These are phyloP conservation scores for Bipolaris sorokiniana DNA, from an alignment of 2,329 filamentous ascomycete genomes.

Conservation along the genomic window DNA sequence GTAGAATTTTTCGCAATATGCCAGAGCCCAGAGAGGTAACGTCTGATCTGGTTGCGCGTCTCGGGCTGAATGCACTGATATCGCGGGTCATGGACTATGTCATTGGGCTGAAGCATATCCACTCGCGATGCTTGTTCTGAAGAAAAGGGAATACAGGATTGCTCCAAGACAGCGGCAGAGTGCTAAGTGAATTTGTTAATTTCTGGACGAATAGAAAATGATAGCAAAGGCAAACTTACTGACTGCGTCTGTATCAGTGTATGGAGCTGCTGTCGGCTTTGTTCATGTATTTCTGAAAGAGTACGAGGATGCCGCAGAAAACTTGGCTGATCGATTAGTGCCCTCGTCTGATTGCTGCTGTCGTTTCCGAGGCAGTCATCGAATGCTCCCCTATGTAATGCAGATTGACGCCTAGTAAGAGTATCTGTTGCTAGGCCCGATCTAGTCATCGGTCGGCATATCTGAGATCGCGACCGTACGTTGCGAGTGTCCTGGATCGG, in stretches of 20 bases:
- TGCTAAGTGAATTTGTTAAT: background rate
- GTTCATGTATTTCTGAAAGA: background rate
- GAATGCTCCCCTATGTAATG: too few relatives aligned
- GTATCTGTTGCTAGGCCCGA: too few relatives aligned
- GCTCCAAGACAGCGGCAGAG: background rate
- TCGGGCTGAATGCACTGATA: background rate
- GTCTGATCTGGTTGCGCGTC: background rate
- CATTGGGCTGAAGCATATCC: background rate
- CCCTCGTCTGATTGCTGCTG: background rate
- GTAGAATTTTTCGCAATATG: background rate
- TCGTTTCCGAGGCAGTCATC: too few relatives aligned
- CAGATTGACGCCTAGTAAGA: too few relatives aligned
- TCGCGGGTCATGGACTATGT: background rate
- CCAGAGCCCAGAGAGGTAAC: constrained; percentile 1
- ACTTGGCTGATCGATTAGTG: background rate
- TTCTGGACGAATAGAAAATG: background rate
- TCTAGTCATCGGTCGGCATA: too few relatives aligned
- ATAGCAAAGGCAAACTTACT: background rate
- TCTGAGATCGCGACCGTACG: background rate
- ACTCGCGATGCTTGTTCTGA: background rate
- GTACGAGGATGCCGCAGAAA: constrained; percentile 2
- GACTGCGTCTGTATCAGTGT: background rate
- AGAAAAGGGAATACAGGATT: background rate
- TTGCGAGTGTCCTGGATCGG: constrained; percentile 12
- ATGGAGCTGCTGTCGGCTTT: background rate